Base-by-base conservation (phyloP, 176 grass and related monocot species). In the Aegilops umbellulata region DNA sequence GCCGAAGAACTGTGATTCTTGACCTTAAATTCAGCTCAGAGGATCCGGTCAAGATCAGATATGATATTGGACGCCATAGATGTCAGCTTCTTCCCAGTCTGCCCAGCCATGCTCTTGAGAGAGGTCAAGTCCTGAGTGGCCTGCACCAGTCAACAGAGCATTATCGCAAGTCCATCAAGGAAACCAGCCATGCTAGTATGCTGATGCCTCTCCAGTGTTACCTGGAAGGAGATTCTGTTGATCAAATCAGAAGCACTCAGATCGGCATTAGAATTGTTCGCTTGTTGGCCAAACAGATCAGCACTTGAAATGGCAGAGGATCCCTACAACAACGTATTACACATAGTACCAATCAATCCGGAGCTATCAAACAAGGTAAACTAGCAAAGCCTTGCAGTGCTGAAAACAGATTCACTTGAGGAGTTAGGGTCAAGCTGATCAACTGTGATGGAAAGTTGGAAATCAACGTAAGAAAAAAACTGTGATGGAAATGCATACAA, bases 271-370 rank as follows among this genome's bases (percentile, higher is more conserved):
- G 94, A 82, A 76, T 91, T 87, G 44, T 89, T 81, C 10, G 23
- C 26, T 19, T 72, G 80, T 51, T 68, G 78, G 62, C 96, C 94
- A 90, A 98, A 98, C 60, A 98, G 72, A 87, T 98, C 96, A 69
- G 96, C 92, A 80, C 96, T 98, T 67, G 96, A 98, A 90, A 98
- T 98, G 74, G 96, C 71, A 66, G 93, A 90, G 53, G 96, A 95
- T 14, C 88, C 86, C 96, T 98, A 83, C 38, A 87, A 46, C 35
- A 69, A 36, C 30, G 22, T 27, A 41, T 80, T 26, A 29, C 31
- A 65, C 36, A 38, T 15, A 38, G 30, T 38, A 77, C 57, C 11
- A 13, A 76, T 55, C 49, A 65, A 65, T 47, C 30, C 10, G 42
- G 60, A 69, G 6, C 74, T 69, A 78, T 80, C 51, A 65, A 78